Conservation (phyloP, 1,284 basidiomycete genomes). For the Ceratobasidium sp. region DNA sequence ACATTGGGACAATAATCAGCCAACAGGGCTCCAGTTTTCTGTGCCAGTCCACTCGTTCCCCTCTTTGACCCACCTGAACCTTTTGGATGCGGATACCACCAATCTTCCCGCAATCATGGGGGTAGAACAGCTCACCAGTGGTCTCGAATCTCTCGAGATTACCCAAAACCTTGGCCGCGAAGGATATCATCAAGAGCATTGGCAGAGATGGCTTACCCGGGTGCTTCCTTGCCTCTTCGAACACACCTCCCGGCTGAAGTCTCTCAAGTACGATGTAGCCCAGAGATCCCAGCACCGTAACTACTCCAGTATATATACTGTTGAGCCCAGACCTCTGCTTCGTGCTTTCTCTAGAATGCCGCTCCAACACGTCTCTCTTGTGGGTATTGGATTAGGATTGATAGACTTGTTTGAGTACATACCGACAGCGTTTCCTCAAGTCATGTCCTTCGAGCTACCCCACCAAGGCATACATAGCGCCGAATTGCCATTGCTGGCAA, state of each 20-base stretch:
- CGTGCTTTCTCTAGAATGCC: background rate
- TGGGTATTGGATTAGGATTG: background rate
- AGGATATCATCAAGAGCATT: too few species aligned
- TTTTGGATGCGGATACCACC: background rate
- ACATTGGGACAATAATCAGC: background rate
- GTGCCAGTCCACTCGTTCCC: slow-evolving; percentile 22
- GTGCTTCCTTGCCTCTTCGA: background rate
- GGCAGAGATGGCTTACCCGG: background rate
- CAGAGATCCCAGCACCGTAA: background rate
- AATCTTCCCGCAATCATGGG: background rate
- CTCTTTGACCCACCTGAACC: background rate
- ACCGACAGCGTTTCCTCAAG: background rate
- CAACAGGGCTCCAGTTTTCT: background rate
- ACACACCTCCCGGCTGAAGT: background rate
- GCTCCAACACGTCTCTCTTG: background rate
- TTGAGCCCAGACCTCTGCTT: background rate
- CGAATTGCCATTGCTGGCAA: background rate
- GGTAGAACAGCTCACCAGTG: background rate
- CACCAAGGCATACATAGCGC: background rate
- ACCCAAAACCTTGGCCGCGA: background rate
- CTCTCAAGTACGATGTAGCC: background rate
- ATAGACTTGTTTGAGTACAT: background rate
- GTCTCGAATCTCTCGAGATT: slow-evolving; percentile 10
- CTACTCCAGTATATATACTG: too few species aligned
- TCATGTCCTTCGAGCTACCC: background rate